Evolutionary conservation across 225 moss, liverwort and hornwort genomes (phyloP).

Genomic region (Anthoceros angustus): DNA sequence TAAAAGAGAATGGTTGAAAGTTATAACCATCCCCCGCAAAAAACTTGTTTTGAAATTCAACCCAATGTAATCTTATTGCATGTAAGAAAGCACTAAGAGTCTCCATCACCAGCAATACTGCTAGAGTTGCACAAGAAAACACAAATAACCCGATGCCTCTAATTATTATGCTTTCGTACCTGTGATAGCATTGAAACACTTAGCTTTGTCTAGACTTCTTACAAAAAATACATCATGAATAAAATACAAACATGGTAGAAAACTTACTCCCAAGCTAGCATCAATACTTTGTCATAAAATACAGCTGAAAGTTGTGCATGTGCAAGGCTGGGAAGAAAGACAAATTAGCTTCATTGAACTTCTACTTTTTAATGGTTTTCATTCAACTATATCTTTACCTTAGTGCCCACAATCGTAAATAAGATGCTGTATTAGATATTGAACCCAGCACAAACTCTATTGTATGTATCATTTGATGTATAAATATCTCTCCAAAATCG

Average conservation of each 20-base stretch:
- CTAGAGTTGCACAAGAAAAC: slow-evolving; percentile 58
- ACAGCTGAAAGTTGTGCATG: slow-evolving; percentile 85
- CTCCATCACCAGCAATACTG: slow-evolving; percentile 80
- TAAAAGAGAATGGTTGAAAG: slow-evolving; percentile 61
- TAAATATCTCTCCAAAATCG: slow-evolving; percentile 79
- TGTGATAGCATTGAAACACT: slow-evolving; percentile 13
- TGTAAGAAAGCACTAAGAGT: slow-evolving; percentile 87
- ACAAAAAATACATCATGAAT: neutral
- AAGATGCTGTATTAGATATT: slow-evolving; percentile 96
- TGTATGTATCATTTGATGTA: slow-evolving; percentile 98
- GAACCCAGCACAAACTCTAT: slow-evolving; percentile 92
- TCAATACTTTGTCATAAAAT: slow-evolving; percentile 64
- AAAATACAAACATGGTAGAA: neutral
- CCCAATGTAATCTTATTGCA: slow-evolving; percentile 84
- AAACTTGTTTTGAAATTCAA: slow-evolving; percentile 92
- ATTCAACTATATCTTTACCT: too few species aligned
- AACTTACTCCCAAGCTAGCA: slow-evolving; percentile 56
- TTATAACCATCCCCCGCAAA: slow-evolving; percentile 72
- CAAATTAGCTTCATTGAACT: too few species aligned
- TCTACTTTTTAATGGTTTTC: too few species aligned
- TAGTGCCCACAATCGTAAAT: slow-evolving; percentile 79
- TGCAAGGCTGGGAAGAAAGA: slow-evolving; percentile 49
- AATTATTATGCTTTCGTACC: slow-evolving; percentile 50
- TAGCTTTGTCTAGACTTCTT: neutral
- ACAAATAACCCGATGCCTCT: slow-evolving; percentile 49